Conservation (phyloP, 2,329 filamentous ascomycete species). For the Aspergillus sp. region DNA sequence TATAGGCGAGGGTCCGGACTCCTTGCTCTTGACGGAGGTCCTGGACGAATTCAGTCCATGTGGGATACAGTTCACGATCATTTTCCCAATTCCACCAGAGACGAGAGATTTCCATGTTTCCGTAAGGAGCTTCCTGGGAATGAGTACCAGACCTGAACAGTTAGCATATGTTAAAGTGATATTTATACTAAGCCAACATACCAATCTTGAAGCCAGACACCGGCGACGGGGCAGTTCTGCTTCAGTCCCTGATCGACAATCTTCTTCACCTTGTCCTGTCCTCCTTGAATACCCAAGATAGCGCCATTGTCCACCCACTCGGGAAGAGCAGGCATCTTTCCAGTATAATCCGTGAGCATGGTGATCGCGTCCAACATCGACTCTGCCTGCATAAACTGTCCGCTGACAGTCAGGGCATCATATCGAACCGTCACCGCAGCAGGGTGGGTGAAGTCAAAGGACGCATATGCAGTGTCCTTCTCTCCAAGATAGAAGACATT, state of each 20-base stretch:
- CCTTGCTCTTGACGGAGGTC: slow-evolving; percentile 25
- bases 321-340: slow-evolving; percentile 28
- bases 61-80: slow-evolving; percentile 29
- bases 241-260: slow-evolving; percentile 28
- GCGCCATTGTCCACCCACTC: slow-evolving; percentile 25
- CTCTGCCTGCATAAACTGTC: slow-evolving; percentile 16
- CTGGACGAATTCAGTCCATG: slow-evolving; percentile 31
- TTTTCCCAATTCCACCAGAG: slow-evolving; percentile 39
- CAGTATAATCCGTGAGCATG: slow-evolving; percentile 29
- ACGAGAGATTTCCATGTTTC: slow-evolving; percentile 27
- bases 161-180: too few relatives aligned
- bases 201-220: slow-evolving; percentile 33
- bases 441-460: slow-evolving; percentile 23
- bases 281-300: slow-evolving; percentile 34
- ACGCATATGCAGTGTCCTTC: slow-evolving; percentile 26
- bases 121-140: slow-evolving; percentile 26
- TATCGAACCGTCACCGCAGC: slow-evolving; percentile 16
- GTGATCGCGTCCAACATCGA: slow-evolving; percentile 27
- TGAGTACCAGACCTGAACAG: slow-evolving; percentile 26
- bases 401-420: slow-evolving; percentile 8
- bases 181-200: too few relatives aligned
- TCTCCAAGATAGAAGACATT: slow-evolving; percentile 24
- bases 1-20: slow-evolving; percentile 26
- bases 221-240: slow-evolving; percentile 26
- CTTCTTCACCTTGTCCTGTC: slow-evolving; percentile 28